Base-by-base conservation (phyloP, 805 yeast genomes). In the Yamadazyma insecticola region DNA sequence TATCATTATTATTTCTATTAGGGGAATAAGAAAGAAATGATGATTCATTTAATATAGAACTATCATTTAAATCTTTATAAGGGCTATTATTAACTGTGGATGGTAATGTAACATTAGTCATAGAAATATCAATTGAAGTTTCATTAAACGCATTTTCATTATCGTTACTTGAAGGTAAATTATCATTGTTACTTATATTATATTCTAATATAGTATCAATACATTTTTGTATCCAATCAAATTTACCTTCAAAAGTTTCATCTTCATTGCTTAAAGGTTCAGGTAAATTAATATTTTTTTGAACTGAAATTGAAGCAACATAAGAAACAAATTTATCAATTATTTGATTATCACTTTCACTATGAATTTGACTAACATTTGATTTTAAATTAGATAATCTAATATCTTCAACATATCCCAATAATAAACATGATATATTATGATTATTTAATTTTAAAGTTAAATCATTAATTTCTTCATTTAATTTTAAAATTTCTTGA, bases 361-460 rank as follows among this genome's bases (percentile, higher is more conserved):
- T 15, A 16, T 15, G 5, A 5, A 26, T 9, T 11, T 23, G 25
- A 14, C 21, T 15, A 25, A 18, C 19, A 30, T 33, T 30, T 2
- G 18, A 19, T 2, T 22, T n/a, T 2, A 32, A 20, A 22, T 24
- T 24, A 4, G 57, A 45, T 10, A 58, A 36, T 36, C 51, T 55
- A 10, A 65, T 55, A 44, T 63, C 70, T 38, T 70, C 72, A 12
- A 70, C 57, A 43, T 70, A 69, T 2, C 77, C 76, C 39, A 70
- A 50, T 11, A 65, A 64, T 27, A 68, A 56, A 19, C 72, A 63
- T 0, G 71, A 57, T 30, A 67, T 41, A 34, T 69, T 63, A 41
- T 71, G 77, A 39, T 60, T 58, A 32, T 51, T 55, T 30, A 70
- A 44, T 27, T 43, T 44, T 9, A 44, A 28, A 7, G 42, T 44